Conservation (phyloP, 345 rosid species). For the Bruguiera gymnorhiza region DNA sequence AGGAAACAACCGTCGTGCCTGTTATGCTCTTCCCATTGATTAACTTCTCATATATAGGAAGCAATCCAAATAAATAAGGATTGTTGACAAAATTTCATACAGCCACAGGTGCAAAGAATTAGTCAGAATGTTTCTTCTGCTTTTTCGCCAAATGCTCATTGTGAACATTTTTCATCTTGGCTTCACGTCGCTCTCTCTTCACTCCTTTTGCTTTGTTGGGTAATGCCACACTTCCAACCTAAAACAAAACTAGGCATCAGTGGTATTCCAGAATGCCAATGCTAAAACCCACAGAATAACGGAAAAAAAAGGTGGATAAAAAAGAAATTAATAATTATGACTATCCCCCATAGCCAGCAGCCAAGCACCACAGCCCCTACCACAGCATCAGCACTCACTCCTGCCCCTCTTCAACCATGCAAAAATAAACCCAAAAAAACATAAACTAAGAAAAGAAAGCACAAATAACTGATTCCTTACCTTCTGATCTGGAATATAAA, state of each 20-base stretch:
- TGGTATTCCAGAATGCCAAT: neutral
- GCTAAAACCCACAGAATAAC: neutral
- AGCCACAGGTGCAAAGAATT: constrained; percentile 10
- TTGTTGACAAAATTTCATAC: neutral
- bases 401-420: too few species aligned
- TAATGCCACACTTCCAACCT: constrained; percentile 58
- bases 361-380: too few species aligned
- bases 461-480: constrained; percentile 28
- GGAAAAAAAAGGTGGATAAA: neutral
- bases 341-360: too few species aligned
- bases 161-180: constrained; percentile 43
- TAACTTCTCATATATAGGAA: neutral
- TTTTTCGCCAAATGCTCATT: constrained; percentile 48
- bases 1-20: neutral
- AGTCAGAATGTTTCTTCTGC: constrained; percentile 52
- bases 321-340: too few species aligned
- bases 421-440: too few species aligned
- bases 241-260: neutral
- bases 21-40: constrained; percentile 3
- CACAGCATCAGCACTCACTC: too few species aligned
- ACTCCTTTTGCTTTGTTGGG: constrained; percentile 75
- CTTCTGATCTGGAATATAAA: constrained; percentile 93
- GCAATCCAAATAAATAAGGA: neutral
- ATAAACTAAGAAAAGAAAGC: neutral
- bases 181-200: constrained; percentile 92